phyloP scores from a whole-genome alignment of 495 filamentous ascomycete genomes.

The Staphylotrichum longicolle region DNA sequence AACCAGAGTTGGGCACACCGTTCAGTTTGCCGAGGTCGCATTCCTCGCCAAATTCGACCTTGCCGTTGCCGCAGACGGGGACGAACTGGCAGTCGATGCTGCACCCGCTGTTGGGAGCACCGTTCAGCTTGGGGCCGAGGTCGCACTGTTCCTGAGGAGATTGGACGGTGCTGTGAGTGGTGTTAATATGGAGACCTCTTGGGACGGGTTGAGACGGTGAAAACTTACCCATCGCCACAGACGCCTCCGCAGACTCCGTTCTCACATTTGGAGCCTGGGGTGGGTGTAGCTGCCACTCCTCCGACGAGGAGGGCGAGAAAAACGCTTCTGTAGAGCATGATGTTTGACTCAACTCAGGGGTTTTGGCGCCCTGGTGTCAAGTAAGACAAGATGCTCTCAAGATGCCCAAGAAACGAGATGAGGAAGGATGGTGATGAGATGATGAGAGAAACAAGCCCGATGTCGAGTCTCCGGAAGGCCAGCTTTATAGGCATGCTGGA shows the following conservation, averaged over 20 bases:
- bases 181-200: constrained; percentile 2
- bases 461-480: too few species aligned
- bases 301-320: constrained; percentile 16
- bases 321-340: constrained; percentile 17
- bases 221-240: constrained; percentile 23
- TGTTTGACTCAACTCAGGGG: not conserved
- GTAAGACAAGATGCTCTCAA: not conserved
- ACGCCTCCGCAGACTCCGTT: constrained; percentile 16
- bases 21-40: constrained; percentile 17
- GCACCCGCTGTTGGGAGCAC: constrained; percentile 1
- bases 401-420: too few species aligned
- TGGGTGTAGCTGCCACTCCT: constrained; percentile 5
- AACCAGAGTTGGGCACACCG: constrained; percentile 14
- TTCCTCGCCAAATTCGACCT: constrained; percentile 14
- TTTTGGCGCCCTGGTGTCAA: not conserved
- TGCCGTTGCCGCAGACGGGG: constrained; percentile 17
- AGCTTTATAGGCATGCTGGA: not conserved
- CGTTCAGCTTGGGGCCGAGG: constrained; percentile 5
- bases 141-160: constrained; percentile 22
- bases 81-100: not conserved
- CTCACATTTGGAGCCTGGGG: not conserved
- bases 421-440: not conserved
- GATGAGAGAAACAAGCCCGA: not conserved
- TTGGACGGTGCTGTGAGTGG: constrained; percentile 10
- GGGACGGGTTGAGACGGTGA: too few species aligned